Percentiles rank a stretch among this genome's conserved stretches.
Evolutionary conservation across 1,284 basidiomycete genomes (phyloP).

Genomic region (Ceratobasidium sp.): DNA sequence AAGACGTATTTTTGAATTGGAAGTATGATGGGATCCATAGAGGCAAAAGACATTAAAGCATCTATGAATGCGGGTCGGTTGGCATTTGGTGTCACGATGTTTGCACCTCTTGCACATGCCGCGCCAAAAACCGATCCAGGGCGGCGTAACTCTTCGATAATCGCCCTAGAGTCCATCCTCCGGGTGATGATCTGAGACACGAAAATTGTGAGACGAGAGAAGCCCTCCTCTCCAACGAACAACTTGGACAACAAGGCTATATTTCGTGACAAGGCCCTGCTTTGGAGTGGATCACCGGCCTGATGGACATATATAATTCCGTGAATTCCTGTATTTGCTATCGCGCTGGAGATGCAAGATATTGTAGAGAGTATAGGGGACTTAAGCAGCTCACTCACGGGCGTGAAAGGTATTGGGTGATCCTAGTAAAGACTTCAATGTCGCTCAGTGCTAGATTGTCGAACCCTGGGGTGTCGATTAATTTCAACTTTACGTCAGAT

Average conservation of each 20-base stretch:
- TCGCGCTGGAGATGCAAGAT: not conserved
- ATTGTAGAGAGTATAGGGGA: not conserved
- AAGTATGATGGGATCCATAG: not conserved
- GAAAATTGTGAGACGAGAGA: not conserved
- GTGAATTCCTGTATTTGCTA: not conserved
- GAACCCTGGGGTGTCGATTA: constrained; percentile 28
- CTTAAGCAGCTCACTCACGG: constrained; percentile 1
- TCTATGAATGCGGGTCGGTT: not conserved
- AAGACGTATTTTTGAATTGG: not conserved
- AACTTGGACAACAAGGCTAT: not conserved
- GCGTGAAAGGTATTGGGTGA: not conserved
- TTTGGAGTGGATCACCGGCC: not conserved
- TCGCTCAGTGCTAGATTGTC: constrained; percentile 8
- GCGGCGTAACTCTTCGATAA: not conserved
- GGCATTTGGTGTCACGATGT: not conserved
- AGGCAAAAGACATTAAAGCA: not conserved
- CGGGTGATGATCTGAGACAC: not conserved
- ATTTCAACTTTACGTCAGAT: not conserved
- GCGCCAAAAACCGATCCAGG: not conserved
- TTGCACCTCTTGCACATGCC: not conserved
- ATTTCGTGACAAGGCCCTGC: not conserved
- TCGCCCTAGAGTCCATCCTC: not conserved
- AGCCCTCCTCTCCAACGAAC: not conserved
- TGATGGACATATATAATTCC: not conserved
- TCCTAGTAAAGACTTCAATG: not conserved